Evolutionary conservation across 768 basidiomycete genomes (phyloP).

Genomic region (Lyophyllum semitale): DNA sequence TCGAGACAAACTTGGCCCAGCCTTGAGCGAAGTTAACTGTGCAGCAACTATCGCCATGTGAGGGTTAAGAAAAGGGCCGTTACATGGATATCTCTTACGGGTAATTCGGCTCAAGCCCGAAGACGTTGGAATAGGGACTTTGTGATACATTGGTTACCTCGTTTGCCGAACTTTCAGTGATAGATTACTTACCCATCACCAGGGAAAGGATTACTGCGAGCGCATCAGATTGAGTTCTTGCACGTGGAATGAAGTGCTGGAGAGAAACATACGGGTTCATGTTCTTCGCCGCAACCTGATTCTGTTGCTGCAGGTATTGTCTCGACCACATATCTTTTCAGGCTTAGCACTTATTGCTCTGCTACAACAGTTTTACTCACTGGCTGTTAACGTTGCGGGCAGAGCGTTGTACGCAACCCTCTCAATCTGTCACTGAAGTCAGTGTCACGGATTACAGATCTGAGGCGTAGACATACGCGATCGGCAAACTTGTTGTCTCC

Average conservation of each 20-base stretch:
- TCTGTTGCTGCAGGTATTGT: conserved; percentile 57
- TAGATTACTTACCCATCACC: conserved; percentile 45
- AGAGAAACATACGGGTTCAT: conserved; percentile 37
- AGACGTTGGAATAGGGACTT: conserved; percentile 48
- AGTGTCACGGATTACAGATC: not conserved
- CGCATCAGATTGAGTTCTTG: too few relatives aligned
- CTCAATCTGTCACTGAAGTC: not conserved
- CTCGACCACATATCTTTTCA: conserved; percentile 53
- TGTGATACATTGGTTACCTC: not conserved
- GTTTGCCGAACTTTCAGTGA: conserved; percentile 14
- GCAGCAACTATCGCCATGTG: conserved; percentile 34
- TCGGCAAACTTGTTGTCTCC: not conserved
- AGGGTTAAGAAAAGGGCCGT: not conserved
- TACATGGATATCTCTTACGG: conserved; percentile 28
- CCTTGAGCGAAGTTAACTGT: conserved; percentile 54
- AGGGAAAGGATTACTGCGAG: conserved; percentile 57
- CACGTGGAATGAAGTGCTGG: too few relatives aligned
- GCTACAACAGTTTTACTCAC: conserved; percentile 29
- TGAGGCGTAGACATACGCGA: not conserved
- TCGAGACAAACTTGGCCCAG: conserved; percentile 54
- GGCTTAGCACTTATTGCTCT: conserved; percentile 10
- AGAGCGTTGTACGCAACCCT: conserved; percentile 52
- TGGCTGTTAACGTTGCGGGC: conserved; percentile 48
- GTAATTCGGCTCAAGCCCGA: conserved; percentile 49
- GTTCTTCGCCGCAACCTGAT: conserved; percentile 53